These are phyloP conservation scores for Eutypa lata DNA, from an alignment of 2,329 filamentous ascomycete species.

Conservation along the genomic window DNA sequence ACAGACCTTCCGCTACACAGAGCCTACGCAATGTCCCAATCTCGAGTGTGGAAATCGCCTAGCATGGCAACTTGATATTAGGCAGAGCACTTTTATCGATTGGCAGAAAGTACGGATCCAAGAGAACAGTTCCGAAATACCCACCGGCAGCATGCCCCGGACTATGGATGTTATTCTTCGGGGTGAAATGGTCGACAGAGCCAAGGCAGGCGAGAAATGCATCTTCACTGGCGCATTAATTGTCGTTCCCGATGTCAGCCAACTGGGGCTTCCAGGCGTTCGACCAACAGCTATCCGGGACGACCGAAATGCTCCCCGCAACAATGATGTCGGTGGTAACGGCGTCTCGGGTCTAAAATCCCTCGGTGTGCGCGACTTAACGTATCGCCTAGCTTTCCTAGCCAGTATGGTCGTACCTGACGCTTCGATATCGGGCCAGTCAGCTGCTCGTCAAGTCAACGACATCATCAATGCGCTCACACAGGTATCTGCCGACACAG, in stretches of 20 bases:
- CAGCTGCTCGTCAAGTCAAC: conserved; percentile 69
- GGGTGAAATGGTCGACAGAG: conserved; percentile 95
- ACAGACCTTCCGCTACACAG: conserved; percentile 96
- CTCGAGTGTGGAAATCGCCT: conserved; percentile 79
- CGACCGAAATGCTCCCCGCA: conserved; percentile 68
- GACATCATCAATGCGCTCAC: conserved; percentile 86
- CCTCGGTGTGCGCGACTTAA: conserved; percentile 90
- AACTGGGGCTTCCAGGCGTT: conserved; percentile 84
- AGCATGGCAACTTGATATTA: conserved; percentile 95
- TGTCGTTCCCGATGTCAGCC: conserved; percentile 94
- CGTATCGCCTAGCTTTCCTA: conserved; percentile 93
- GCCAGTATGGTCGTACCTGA: conserved; percentile 95
- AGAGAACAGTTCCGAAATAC: conserved; percentile 97
- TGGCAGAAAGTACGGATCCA: conserved; percentile 99
- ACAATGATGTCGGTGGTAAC: conserved; percentile 75
- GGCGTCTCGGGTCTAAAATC: conserved; percentile 88
- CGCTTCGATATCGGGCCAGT: conserved; percentile 73
- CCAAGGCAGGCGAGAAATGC: conserved; percentile 96
- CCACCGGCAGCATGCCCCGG: conserved; percentile 95
- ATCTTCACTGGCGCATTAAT: conserved; percentile 96
- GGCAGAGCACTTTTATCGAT: conserved; percentile 95
- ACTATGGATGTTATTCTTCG: conserved; percentile 96
- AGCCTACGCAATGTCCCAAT: conserved; percentile 94
- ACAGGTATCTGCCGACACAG: conserved; percentile 65
- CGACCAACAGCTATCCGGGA: conserved; percentile 82